These are phyloP conservation scores for Xylariaceae sp. DNA, from an alignment of 2,329 filamentous ascomycete genomes.

Conservation along the genomic window DNA sequence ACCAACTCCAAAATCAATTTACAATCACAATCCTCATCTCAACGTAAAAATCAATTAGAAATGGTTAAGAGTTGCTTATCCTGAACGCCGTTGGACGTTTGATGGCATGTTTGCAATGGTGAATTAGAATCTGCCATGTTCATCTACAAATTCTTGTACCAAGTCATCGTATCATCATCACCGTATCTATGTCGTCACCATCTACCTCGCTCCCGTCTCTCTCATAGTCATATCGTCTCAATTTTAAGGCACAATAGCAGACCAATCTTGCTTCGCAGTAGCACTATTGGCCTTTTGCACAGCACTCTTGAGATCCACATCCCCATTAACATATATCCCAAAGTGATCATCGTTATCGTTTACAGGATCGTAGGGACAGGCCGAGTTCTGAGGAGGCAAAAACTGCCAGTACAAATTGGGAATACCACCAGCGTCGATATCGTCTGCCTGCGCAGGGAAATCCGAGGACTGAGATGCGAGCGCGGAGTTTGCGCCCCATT, in stretches of 20 bases:
- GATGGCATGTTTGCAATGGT: too few relatives aligned
- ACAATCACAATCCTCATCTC: too few relatives aligned
- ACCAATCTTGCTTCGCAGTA: slow-evolving; percentile 20
- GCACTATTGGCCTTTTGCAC: slow-evolving; percentile 18
- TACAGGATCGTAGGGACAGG: slow-evolving; percentile 23
- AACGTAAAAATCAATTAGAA: too few relatives aligned
- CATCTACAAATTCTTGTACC: too few relatives aligned
- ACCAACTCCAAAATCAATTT: too few relatives aligned
- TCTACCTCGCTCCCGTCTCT: too few relatives aligned
- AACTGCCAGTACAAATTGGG: slow-evolving; percentile 36
- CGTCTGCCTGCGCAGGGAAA: slow-evolving; percentile 26
- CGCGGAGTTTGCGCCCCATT: slow-evolving; percentile 44
- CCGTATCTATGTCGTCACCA: not conserved
- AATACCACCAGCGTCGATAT: slow-evolving; percentile 30
- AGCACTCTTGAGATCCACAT: slow-evolving; percentile 16
- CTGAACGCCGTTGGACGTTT: too few relatives aligned
- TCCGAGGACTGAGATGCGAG: slow-evolving; percentile 35
- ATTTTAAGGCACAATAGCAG: slow-evolving; percentile 10
- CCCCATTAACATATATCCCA: slow-evolving; percentile 22
- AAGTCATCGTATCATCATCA: too few relatives aligned
- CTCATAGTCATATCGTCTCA: not conserved
- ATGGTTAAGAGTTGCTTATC: too few relatives aligned
- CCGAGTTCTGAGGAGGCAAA: slow-evolving; percentile 18
- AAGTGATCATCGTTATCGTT: slow-evolving; percentile 23
- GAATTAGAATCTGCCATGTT: too few relatives aligned